Percentiles rank a stretch among this genome's conserved stretches.
phyloP scores from a whole-genome alignment of 2,329 filamentous ascomycete genomes.

The Colletotrichum truncatum region DNA sequence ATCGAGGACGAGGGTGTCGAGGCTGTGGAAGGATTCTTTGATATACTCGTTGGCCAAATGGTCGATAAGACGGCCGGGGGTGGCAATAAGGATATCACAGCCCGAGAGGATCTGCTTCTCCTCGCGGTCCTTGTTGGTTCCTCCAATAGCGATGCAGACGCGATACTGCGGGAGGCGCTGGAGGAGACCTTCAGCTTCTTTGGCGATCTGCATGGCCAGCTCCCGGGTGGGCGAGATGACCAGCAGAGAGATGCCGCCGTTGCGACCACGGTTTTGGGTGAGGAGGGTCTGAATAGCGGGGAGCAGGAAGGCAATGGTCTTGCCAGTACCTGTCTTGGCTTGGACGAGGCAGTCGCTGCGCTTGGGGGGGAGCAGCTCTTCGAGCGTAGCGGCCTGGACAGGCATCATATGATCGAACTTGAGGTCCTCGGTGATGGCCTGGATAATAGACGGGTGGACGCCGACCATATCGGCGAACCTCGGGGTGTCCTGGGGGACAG shows the following conservation, averaged over 20 bases:
- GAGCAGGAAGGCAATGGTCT: constrained; percentile 84
- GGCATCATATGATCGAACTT: constrained; percentile 63
- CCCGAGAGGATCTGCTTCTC: constrained; percentile 76
- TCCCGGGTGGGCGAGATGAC: constrained; percentile 77
- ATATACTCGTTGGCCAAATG: constrained; percentile 80
- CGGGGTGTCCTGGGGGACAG: constrained; percentile 53
- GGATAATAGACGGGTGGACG: constrained; percentile 56
- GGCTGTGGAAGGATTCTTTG: constrained; percentile 69
- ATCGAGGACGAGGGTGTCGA: constrained; percentile 85
- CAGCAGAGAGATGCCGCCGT: constrained; percentile 63
- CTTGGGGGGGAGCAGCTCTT: constrained; percentile 54
- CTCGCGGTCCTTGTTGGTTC: constrained; percentile 77
- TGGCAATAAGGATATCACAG: constrained; percentile 83
- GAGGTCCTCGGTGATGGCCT: constrained; percentile 58
- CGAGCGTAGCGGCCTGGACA: constrained; percentile 62
- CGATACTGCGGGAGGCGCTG: constrained; percentile 78
- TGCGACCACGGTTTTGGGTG: constrained; percentile 43
- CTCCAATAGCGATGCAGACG: constrained; percentile 82
- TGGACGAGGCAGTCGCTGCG: constrained; percentile 73
- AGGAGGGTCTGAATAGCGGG: constrained; percentile 85
- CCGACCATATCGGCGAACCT: constrained; percentile 55
- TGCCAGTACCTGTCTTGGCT: constrained; percentile 88
- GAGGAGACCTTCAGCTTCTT: constrained; percentile 76
- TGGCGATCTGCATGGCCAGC: constrained; percentile 74
- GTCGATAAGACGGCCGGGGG: constrained; percentile 81